These are phyloP conservation scores for Coemansia sp. DNA, from an alignment of 192 early-diverging fungal genomes.

Conservation along the genomic window DNA sequence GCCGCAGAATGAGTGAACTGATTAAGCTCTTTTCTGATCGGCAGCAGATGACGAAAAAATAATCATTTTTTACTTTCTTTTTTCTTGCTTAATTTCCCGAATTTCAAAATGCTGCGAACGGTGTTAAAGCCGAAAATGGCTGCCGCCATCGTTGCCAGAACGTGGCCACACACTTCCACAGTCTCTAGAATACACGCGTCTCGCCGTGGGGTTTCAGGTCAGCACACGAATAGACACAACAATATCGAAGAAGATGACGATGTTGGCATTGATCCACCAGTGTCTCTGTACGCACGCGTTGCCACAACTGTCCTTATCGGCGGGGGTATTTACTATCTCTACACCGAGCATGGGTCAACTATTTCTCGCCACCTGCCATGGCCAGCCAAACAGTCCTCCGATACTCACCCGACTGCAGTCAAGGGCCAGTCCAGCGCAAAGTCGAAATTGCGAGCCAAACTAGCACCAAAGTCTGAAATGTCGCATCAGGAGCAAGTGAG, in stretches of 20 bases:
- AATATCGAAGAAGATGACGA: conserved; percentile 6
- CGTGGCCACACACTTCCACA: neutral
- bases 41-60: too few species aligned
- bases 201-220: neutral
- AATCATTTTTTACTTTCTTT: too few species aligned
- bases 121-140: neutral
- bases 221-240: neutral
- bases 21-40: too few species aligned
- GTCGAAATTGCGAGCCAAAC: conserved; percentile 19
- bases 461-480: conserved; percentile 32
- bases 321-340: conserved; percentile 37
- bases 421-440: conserved; percentile 6
- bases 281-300: conserved; percentile 31
- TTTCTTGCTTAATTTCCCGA: too few species aligned
- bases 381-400: conserved; percentile 1
- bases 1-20: too few species aligned
- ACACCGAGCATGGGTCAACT: conserved; percentile 21
- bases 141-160: neutral
- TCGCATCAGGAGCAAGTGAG: conserved; percentile 34
- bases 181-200: neutral
- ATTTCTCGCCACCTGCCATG: conserved; percentile 31
- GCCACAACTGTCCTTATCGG: conserved; percentile 32
- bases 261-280: conserved; percentile 33
- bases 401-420: neutral
- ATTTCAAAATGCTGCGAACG: neutral